Conservation (phyloP, 116 monocot genomes). For the Iris pallida region DNA sequence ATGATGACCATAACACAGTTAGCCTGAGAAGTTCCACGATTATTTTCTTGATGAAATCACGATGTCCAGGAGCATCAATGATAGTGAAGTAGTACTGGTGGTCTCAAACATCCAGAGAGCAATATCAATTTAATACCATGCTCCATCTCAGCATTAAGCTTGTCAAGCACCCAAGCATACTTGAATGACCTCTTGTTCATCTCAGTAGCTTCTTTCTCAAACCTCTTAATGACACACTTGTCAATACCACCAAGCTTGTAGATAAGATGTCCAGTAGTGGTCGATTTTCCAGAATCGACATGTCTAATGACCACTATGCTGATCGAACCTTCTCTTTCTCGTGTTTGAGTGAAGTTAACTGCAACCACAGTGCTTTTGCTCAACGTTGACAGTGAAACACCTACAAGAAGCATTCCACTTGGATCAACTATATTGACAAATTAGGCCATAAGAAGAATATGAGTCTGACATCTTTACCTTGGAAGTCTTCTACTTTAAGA, state of each 20-base stretch:
- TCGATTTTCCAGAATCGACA: constrained; percentile 36
- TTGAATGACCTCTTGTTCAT: constrained; percentile 29
- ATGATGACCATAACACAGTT: constrained; percentile 23
- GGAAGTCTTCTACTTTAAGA: constrained; percentile 92
- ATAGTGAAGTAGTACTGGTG: constrained; percentile 24
- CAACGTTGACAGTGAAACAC: constrained; percentile 65
- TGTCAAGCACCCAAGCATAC: constrained; percentile 30
- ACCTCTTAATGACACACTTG: constrained; percentile 37
- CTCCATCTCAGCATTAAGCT: constrained; percentile 28
- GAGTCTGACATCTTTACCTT: constrained; percentile 72
- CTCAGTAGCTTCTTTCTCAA: constrained; percentile 21
- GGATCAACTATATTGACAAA: background rate
- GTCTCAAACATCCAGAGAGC: constrained; percentile 35
- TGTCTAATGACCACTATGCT: constrained; percentile 45
- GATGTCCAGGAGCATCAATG: constrained; percentile 39
- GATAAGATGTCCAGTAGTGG: constrained; percentile 41
- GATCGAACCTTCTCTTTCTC: constrained; percentile 48
- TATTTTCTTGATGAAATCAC: constrained; percentile 36
- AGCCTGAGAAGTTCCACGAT: constrained; percentile 30
- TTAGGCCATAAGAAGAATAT: no score
- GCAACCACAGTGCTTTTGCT: constrained; percentile 54
- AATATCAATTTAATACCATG: constrained; percentile 24
- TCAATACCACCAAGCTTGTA: constrained; percentile 49
- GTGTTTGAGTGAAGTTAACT: constrained; percentile 4
- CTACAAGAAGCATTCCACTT: constrained; percentile 20